Base-by-base conservation (phyloP, 495 filamentous ascomycete genomes). In the Jackrogersella minutella region DNA sequence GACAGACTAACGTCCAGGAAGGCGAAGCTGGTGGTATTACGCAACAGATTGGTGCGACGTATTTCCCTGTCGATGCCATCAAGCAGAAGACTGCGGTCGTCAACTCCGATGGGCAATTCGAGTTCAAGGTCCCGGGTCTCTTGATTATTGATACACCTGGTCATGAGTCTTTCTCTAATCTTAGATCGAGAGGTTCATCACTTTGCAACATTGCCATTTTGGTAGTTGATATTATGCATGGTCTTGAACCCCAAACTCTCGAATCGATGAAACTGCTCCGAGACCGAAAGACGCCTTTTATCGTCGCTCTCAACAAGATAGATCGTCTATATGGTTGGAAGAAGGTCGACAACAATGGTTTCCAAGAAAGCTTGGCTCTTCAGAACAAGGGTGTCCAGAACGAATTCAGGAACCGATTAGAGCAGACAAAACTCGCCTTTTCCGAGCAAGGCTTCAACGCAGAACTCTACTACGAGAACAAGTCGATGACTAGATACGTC, bases 171-270 rank as follows among this genome's bases (percentile, higher is more conserved):
- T 99, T 99, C 87, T 96, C 94, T 55, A 99, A 99, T 80, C 77
- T 99, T 61, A 91, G 96, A 58, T 97, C 93, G 58, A 86, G 96
- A 79, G 96, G 96, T 77, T 97, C 93, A 36, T 97, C 93, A 44
- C 88, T 99, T 50, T 99, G 96, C 78, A 99, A 99, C 81, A 98
- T 99, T 79, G 96, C 96, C 72, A 99, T 99, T 75, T 82, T 99
- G 61, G 96, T 99, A 19, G 93, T 99, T 66, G 96, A 99, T 84
- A 99, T 99, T 73, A 99, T 99, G 96, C 96, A 99, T 84, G 96
- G 96, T 73, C 87, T 99, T 46, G 96, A 99, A 77, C 96, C 93
- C 13, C 96, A 99, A 76, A 99, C 96, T 21, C 85, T 98, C 5
- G 96, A 99, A 77, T 98, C 96, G 6, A 97, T 99, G 91, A 89